A percentile compares a stretch with the other conserved stretches of the same genome.
These are phyloP conservation scores for Lactarius sanguifluus DNA, from an alignment of 768 basidiomycete species.

Conservation along the genomic window DNA sequence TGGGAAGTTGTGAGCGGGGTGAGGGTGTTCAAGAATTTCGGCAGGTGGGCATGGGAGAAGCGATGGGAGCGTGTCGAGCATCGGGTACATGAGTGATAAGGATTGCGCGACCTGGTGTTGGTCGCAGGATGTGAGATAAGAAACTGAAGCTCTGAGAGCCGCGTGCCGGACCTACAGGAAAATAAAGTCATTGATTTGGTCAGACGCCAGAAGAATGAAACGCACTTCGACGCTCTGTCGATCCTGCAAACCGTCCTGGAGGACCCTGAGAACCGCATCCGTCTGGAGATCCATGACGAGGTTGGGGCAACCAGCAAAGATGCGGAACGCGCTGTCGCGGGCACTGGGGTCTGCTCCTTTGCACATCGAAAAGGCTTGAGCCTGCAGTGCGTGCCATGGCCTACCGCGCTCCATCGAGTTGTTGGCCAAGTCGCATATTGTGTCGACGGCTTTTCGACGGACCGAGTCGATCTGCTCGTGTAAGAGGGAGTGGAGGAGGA, in stretches of 20 bases:
- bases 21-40: constrained; percentile 64
- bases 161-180: constrained; percentile 63
- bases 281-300: constrained; percentile 75
- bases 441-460: constrained; percentile 70
- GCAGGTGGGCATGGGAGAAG: constrained; percentile 58
- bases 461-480: constrained; percentile 61
- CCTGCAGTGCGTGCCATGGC: constrained; percentile 81
- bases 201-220: constrained; percentile 26
- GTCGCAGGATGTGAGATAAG: constrained; percentile 67
- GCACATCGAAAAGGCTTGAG: constrained; percentile 67
- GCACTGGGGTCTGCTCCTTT: constrained; percentile 36
- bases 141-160: constrained; percentile 65
- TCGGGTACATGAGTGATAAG: constrained; percentile 59
- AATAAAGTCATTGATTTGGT: not conserved
- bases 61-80: constrained; percentile 70
- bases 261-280: constrained; percentile 63
- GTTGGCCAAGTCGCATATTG: constrained; percentile 72
- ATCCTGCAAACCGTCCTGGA: constrained; percentile 70
- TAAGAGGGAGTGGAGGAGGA: constrained; percentile 66
- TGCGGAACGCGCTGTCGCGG: constrained; percentile 53
- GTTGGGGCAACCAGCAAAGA: constrained; percentile 74
- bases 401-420: constrained; percentile 71
- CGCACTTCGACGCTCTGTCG: constrained; percentile 59
- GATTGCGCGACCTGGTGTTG: constrained; percentile 59
- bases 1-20: constrained; percentile 69